Evolutionary conservation across 78 protist species (phyloP).

Genomic region (Guillardia theta): DNA sequence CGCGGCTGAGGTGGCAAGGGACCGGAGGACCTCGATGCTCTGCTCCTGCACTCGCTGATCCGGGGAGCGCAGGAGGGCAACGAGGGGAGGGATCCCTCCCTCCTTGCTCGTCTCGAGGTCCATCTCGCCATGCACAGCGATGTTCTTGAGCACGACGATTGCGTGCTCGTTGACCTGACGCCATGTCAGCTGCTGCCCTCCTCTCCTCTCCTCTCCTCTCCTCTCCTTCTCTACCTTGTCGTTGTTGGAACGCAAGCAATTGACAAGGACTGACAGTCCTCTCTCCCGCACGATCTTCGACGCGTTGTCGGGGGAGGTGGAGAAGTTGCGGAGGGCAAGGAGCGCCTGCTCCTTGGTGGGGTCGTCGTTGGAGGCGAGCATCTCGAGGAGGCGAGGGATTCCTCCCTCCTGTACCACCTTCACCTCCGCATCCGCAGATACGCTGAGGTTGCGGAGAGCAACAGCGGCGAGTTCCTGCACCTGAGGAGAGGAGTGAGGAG

Average conservation of each 20-base stretch:
- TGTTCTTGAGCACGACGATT: slow-evolving; percentile 7
- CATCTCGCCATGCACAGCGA: not conserved
- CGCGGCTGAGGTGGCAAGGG: not conserved
- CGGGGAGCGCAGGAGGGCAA: slow-evolving; percentile 19
- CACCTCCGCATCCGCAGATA: slow-evolving; percentile 24
- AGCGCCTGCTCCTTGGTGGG: slow-evolving; percentile 10
- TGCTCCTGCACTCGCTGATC: slow-evolving; percentile 39
- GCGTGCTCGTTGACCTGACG: slow-evolving; percentile 32
- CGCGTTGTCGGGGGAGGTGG: slow-evolving; percentile 19
- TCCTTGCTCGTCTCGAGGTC: not conserved
- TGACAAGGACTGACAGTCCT: not conserved
- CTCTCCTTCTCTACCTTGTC: not conserved
- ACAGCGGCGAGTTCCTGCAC: slow-evolving; percentile 39
- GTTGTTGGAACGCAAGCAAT: slow-evolving; percentile 15
- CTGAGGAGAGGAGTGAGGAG: not conserved
- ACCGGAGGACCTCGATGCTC: not conserved
- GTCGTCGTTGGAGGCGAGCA: not conserved
- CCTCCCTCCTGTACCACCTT: slow-evolving; percentile 44
- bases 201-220: too few relatives aligned
- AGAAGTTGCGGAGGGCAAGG: not conserved
- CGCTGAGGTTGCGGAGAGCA: slow-evolving; percentile 42
- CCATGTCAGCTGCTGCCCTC: too few relatives aligned
- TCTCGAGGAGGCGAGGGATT: slow-evolving; percentile 17
- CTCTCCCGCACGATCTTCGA: not conserved
- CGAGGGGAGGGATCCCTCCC: not conserved